These are phyloP conservation scores for Termitomyces sp. DNA, from an alignment of 1,284 basidiomycete genomes.

Conservation along the genomic window DNA sequence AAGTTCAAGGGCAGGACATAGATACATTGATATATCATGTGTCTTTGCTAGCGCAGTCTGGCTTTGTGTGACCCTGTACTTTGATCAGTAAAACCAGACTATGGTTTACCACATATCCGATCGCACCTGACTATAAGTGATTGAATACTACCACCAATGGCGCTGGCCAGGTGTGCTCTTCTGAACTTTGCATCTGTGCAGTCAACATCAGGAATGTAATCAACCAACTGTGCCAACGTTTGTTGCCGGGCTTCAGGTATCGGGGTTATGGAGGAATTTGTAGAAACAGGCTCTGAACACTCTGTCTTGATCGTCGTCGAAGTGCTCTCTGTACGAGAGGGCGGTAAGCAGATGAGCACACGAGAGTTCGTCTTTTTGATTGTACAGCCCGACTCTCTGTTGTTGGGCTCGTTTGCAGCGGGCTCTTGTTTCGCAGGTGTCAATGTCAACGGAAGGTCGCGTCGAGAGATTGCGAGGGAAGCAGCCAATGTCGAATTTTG, in stretches of 20 bases:
- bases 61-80: constrained; percentile 22
- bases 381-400: not conserved
- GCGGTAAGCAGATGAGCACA: not conserved
- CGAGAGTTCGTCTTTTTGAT: not conserved
- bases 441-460: not conserved
- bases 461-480: not conserved
- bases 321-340: not conserved
- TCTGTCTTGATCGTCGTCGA: not conserved
- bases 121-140: constrained; percentile 31
- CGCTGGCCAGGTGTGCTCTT: constrained; percentile 26
- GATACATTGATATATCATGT: constrained; percentile 30
- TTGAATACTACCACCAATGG: constrained; percentile 32
- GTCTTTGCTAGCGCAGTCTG: constrained; percentile 25
- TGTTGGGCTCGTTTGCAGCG: not conserved
- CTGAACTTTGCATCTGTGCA: constrained; percentile 26
- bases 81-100: not conserved
- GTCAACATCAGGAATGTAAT: constrained; percentile 18
- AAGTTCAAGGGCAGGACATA: constrained; percentile 37
- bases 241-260: constrained; percentile 18
- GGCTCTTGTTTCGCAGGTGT: not conserved
- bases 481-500: not conserved
- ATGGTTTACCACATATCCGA: not conserved
- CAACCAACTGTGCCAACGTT: constrained; percentile 21
- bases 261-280: not conserved
- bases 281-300: not conserved